Base-by-base conservation (phyloP, 2,329 filamentous ascomycete species). In the Penicillium sp. region DNA sequence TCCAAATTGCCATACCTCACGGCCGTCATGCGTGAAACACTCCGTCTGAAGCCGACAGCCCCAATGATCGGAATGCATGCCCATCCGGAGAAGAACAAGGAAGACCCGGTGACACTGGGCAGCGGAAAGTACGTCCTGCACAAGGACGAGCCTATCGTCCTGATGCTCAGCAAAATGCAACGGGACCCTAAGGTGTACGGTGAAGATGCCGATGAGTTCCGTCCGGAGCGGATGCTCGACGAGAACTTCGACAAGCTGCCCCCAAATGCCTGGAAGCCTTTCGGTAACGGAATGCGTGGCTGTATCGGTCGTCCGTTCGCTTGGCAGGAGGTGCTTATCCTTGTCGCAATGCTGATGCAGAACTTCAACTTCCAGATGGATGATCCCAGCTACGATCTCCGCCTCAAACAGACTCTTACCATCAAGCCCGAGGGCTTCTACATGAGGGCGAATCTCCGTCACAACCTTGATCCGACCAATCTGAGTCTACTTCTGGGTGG, bases 271-370 rank as follows among this genome's bases (percentile, higher is more conserved):
- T 87, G 83, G 84, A 88, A 88, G 70, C 86, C 88, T 3, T 92
- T 91, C 60, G 89, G 88, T 1, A 87, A 88, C 51, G 88, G 88
- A 1, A 76, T 80, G 56, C 75, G 88, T 47, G 85, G 76, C 1
- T 92, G 88, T 60, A 90, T 91, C 54, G 88, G 88, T 4, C 76
- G 87, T 1, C 78, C 82, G 0, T 91, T 91, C 65, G 87, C 88
- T 1, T 88, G 85, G 84, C 88, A 92, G 64, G 88, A 92, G 69
- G 78, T 81, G 2, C 65, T 87, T 5, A 71, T 89, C 0, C 78
- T 80, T 8, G 74, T 84, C 59, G 82, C 84, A 0, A 78, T 87
- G 60, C 65, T 89, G 11, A 74, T 90, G 51, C 87, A 90, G 61
- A 88, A 86, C 62, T 89, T 90, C 72, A 81, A 89, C 58, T 82